Base-by-base conservation (phyloP, 768 basidiomycete species). In the Collybiopsis confluens region DNA sequence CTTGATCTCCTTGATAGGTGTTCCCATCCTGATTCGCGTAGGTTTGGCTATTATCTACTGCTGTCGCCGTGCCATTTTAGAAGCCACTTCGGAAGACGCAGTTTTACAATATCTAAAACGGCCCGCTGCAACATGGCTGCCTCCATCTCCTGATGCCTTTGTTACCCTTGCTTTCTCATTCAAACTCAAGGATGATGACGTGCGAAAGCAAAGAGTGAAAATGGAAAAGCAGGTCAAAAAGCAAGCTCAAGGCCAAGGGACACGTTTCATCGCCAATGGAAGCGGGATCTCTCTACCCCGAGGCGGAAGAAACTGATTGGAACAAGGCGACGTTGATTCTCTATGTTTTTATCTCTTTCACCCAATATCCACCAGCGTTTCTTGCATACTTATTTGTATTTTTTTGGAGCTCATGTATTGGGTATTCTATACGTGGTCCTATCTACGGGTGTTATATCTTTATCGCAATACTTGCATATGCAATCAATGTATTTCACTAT, bases 151-250 rank as follows among this genome's bases (percentile, higher is more conserved):
- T 0, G 88, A 88, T 42, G 75, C 77, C 1, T 76, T 91, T 56
- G 66, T 91, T 28, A 67, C 79, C n/a, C 74, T 85, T 7, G 79
- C 80, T 0, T 70, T 79, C n/a, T 74, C 79, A 2, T 70, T 87
- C 57, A 90, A 86, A 64, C 66, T 91, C 55, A 91, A 86, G 62
- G 90, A 91, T 59, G 89, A 90, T 54, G 88, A 91, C 54, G 57
- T 92, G 15, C 78, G 82, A 24, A 91, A 90, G 62, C 86, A 86
- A 59, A 80, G 89, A 2, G 62, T 77, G 28, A 90, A 90, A 63
- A 80, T 90, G 73, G 85, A 88, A 59, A 81, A 80, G n/a, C 83
- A 85, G 56, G 73, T 83, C 28, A 88, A 86, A 61, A 74, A 81
- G 37, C 83, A 85, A 61, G 74, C 73, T 6, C 77, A 77, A 57